These are phyloP conservation scores for Leptographium galeiforme DNA, from an alignment of 2,329 filamentous ascomycete genomes.

Conservation along the genomic window DNA sequence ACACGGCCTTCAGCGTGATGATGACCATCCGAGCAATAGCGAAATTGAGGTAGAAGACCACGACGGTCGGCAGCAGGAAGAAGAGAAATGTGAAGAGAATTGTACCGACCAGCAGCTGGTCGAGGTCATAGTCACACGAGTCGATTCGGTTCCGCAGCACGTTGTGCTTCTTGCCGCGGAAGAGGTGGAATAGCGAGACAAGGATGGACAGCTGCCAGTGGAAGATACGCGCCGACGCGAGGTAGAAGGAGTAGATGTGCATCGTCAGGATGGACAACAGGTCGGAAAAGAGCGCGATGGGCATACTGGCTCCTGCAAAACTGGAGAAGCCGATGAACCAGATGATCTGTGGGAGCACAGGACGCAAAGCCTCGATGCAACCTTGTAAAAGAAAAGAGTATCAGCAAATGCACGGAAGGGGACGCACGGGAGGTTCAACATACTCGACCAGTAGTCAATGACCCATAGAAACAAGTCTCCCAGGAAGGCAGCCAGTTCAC, in stretches of 20 bases:
- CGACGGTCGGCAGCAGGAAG: constrained; percentile 85
- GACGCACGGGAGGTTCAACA: constrained; percentile 16
- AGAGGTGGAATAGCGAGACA: constrained; percentile 94
- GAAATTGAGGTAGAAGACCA: constrained; percentile 95
- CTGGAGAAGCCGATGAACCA: constrained; percentile 89
- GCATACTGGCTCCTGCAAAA: constrained; percentile 93
- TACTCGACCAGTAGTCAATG: constrained; percentile 92
- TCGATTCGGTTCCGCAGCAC: constrained; percentile 94
- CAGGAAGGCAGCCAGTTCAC: constrained; percentile 81
- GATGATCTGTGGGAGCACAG: constrained; percentile 72
- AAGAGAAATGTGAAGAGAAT: constrained; percentile 93
- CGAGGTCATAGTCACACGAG: constrained; percentile 95
- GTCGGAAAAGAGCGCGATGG: constrained; percentile 90
- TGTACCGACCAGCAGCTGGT: constrained; percentile 89
- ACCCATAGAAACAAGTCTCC: constrained; percentile 97
- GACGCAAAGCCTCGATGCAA: constrained; percentile 64
- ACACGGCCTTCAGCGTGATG: constrained; percentile 77
- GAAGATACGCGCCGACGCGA: constrained; percentile 91
- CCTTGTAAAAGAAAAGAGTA: constrained; percentile 25
- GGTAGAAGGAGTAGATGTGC: constrained; percentile 96
- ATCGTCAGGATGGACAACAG: constrained; percentile 81
- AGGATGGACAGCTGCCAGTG: constrained; percentile 98
- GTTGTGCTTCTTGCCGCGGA: constrained; percentile 95
- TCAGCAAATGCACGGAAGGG: not conserved
- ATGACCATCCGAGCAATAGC: constrained; percentile 89